Conservation (phyloP, 2,329 filamentous ascomycete species). For the Lachnellula arida region DNA sequence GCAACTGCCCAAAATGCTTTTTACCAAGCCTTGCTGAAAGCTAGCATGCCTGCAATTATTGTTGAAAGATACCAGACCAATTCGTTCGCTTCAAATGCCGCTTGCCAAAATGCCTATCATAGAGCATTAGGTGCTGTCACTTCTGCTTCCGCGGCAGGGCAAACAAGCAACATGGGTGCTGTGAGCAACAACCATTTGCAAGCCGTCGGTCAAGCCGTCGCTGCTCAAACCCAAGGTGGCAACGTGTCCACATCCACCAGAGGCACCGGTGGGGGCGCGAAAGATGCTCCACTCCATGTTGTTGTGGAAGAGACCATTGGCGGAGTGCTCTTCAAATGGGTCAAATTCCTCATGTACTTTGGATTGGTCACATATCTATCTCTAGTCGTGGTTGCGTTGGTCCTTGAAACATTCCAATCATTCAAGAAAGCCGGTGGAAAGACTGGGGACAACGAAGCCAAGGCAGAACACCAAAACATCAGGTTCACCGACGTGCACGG, state of each 20-base stretch:
- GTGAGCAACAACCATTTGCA: constrained; percentile 62
- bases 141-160: constrained; percentile 31
- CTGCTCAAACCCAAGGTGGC: constrained; percentile 63
- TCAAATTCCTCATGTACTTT: constrained; percentile 80
- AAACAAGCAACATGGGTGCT: constrained; percentile 29
- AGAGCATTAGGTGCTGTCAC: constrained; percentile 65
- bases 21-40: constrained; percentile 83
- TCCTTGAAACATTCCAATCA: constrained; percentile 75
- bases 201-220: constrained; percentile 76
- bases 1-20: constrained; percentile 88
- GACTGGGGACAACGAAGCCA: constrained; percentile 71
- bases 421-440: constrained; percentile 68
- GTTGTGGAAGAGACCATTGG: constrained; percentile 88
- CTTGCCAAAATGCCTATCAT: constrained; percentile 73
- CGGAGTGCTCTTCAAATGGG: constrained; percentile 79
- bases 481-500: constrained; percentile 93
- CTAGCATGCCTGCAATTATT: constrained; percentile 90
- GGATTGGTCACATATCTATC: constrained; percentile 73
- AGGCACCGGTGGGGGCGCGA: constrained; percentile 58
- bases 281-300: constrained; percentile 86
- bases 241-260: constrained; percentile 52
- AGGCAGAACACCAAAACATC: constrained; percentile 86
- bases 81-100: constrained; percentile 74
- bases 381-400: constrained; percentile 72
- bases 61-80: constrained; percentile 85